Conservation (phyloP, 73 alveolate genomes). For the Urostyla sp. region DNA sequence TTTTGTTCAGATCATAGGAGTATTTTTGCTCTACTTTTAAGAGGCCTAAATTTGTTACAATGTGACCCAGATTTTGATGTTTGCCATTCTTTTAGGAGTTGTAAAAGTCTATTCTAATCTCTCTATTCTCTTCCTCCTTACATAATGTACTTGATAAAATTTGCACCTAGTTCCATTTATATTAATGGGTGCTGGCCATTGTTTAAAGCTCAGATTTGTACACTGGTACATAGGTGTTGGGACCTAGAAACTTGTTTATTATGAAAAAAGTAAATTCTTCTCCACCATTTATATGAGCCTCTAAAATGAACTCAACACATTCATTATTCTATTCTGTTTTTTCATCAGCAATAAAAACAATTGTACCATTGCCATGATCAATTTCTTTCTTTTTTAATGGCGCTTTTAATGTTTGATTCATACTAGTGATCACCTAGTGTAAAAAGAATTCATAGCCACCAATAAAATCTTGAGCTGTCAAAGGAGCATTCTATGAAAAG, state of each 20-base stretch:
- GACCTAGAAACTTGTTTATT: neutral
- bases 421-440: conserved; percentile 78
- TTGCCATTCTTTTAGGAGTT: conserved; percentile 25
- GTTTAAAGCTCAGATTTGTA: conserved; percentile 61
- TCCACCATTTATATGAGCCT: conserved; percentile 54
- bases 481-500: conserved; percentile 56
- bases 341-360: conserved; percentile 46
- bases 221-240: conserved; percentile 55
- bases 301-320: conserved; percentile 34
- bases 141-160: conserved; percentile 32
- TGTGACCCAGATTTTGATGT: conserved; percentile 19
- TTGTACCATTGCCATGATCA: conserved; percentile 42
- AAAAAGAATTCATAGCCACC: conserved; percentile 77
- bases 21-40: neutral
- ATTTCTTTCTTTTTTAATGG: conserved; percentile 60
- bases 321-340: conserved; percentile 4
- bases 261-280: conserved; percentile 48
- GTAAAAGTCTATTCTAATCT: conserved; percentile 32
- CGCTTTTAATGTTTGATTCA: conserved; percentile 44
- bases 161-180: conserved; percentile 11
- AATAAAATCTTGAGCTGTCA: conserved; percentile 63
- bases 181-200: neutral
- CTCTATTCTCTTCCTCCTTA: conserved; percentile 35
- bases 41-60: neutral
- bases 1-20: neutral